phyloP scores from a whole-genome alignment of 2,329 filamentous ascomycete genomes.

The Monilinia polystroma region DNA sequence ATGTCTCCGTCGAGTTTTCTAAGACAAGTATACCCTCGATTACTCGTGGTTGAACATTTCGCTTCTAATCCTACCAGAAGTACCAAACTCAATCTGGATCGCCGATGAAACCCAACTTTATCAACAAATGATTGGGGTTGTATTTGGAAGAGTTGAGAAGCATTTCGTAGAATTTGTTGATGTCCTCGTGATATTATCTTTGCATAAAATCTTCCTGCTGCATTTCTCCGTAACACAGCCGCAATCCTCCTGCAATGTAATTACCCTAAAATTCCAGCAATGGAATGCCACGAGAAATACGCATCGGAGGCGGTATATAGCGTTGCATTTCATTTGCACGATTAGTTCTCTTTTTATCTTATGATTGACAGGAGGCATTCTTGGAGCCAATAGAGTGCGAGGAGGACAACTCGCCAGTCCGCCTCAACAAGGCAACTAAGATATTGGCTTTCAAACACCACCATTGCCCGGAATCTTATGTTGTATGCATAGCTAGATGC shows the following conservation, averaged over 20 bases:
- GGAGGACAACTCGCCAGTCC: conserved; percentile 17
- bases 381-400: conserved; percentile 17
- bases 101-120: not conserved
- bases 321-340: conserved; percentile 20
- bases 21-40: not conserved
- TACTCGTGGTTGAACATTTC: not conserved
- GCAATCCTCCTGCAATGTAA: conserved; percentile 16
- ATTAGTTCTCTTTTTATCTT: conserved; percentile 17
- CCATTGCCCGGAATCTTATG: conserved; percentile 8
- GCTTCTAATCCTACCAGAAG: conserved; percentile 2
- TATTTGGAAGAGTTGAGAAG: conserved; percentile 11
- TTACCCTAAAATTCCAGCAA: conserved; percentile 19
- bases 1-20: not conserved
- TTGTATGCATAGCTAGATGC: conserved; percentile 16
- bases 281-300: conserved; percentile 23
- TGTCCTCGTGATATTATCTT: conserved; percentile 22
- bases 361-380: conserved; percentile 1
- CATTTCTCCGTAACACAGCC: conserved; percentile 20
- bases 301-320: conserved; percentile 7
- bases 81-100: conserved; percentile 17
- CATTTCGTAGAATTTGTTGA: conserved; percentile 12
- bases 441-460: conserved; percentile 21
- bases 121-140: conserved; percentile 9
- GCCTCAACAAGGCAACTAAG: conserved; percentile 20
- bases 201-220: conserved; percentile 21